Percentiles rank a stretch among this genome's conserved stretches.
Evolutionary conservation across 345 rosid genomes (phyloP).

Genomic region (Salix exigua): DNA sequence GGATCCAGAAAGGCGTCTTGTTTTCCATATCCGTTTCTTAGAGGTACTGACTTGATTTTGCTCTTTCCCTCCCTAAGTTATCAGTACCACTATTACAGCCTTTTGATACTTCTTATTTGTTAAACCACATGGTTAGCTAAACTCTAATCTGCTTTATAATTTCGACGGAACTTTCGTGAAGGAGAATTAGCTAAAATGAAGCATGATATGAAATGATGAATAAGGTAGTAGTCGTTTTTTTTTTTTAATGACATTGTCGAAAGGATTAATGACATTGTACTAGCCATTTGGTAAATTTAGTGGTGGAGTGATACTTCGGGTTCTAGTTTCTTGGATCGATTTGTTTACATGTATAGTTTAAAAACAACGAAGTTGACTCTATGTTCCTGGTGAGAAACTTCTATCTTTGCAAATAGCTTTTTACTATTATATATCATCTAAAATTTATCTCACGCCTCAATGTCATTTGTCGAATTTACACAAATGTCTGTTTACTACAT

Average conservation of each 20-base stretch:
- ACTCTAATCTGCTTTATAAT: not conserved
- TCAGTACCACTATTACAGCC: not conserved
- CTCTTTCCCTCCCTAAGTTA: not conserved
- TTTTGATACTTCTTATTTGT: not conserved
- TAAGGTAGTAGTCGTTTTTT: not conserved
- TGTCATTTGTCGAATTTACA: not conserved
- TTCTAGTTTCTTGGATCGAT: not conserved
- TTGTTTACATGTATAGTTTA: not conserved
- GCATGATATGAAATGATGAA: not conserved
- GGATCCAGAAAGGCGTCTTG: slow-evolving; percentile 59
- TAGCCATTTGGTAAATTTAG: not conserved
- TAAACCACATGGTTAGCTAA: not conserved
- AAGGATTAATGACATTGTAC: not conserved
- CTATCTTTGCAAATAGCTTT: not conserved
- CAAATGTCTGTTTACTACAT: not conserved
- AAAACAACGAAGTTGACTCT: not conserved
- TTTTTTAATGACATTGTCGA: not conserved
- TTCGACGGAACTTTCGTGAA: not conserved
- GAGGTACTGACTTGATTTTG: slow-evolving; percentile 40
- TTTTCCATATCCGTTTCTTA: slow-evolving; percentile 51
- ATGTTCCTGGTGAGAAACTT: not conserved
- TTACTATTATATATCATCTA: not conserved
- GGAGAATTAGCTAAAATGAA: not conserved
- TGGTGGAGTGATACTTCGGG: not conserved
- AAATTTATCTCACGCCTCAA: not conserved